Percentiles rank a stretch among this genome's conserved stretches.
phyloP scores from a whole-genome alignment of 352 stramenopile species.

The Phytophthora macrochlamydospora region DNA sequence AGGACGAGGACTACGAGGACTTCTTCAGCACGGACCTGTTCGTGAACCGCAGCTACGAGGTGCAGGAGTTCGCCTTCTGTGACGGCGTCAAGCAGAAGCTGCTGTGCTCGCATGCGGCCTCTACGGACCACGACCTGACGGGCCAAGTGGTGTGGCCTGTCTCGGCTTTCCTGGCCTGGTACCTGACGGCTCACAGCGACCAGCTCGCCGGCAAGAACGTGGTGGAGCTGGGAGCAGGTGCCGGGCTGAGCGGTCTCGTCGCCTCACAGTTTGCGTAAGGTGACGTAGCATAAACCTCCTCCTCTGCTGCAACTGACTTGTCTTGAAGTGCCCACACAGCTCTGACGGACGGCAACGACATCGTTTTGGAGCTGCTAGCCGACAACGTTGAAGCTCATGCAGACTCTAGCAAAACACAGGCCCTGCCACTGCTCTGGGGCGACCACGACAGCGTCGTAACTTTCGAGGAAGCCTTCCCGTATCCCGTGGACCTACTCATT shows the following conservation, averaged over 20 bases:
- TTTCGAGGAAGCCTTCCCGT: conserved; percentile 52
- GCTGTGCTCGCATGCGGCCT: conserved; percentile 53
- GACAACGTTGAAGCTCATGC: conserved; percentile 46
- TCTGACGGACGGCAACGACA: conserved; percentile 77
- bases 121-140: conserved; percentile 78
- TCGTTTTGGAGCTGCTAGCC: conserved; percentile 62
- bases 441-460: conserved; percentile 43
- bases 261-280: conserved; percentile 58
- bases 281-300: not conserved
- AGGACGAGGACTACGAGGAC: conserved; percentile 44
- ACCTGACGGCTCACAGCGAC: conserved; percentile 33
- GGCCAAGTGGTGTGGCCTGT: conserved; percentile 82
- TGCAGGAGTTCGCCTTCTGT: conserved; percentile 59
- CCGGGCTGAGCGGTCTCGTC: conserved; percentile 61
- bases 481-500: conserved; percentile 63
- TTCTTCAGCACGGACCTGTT: conserved; percentile 65
- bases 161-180: conserved; percentile 65
- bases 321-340: conserved; percentile 43
- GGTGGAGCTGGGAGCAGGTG: conserved; percentile 59
- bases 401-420: conserved; percentile 39
- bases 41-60: conserved; percentile 62
- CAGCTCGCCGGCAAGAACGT: conserved; percentile 53
- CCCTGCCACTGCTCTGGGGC: conserved; percentile 54
- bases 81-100: conserved; percentile 47
- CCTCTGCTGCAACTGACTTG: conserved; percentile 2